Percentiles rank a stretch among this genome's conserved stretches.
phyloP scores from a whole-genome alignment of 257 asterid species.

The Osmanthus fragrans region DNA sequence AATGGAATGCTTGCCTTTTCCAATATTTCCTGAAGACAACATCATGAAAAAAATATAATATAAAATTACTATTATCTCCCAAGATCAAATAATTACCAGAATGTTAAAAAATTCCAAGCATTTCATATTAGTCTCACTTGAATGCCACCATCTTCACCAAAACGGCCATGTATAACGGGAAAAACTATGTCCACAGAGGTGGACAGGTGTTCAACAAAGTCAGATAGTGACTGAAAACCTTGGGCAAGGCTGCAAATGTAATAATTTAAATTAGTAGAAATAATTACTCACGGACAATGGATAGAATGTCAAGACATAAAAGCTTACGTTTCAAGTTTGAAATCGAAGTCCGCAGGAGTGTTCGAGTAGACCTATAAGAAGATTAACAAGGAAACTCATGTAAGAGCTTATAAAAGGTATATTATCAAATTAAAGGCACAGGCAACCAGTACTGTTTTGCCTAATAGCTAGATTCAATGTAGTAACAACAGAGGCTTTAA shows the following conservation, averaged over 20 bases:
- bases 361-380: constrained; percentile 63
- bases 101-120: neutral
- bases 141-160: constrained; percentile 95
- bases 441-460: neutral
- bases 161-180: constrained; percentile 93
- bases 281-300: neutral
- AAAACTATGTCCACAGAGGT: constrained; percentile 77
- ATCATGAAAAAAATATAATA: constrained; percentile 11
- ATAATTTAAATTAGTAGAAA: constrained; percentile 9
- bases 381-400: constrained; percentile 20
- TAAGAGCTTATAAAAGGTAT: neutral
- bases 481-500: neutral
- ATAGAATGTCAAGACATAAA: neutral
- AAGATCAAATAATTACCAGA: constrained; percentile 1
- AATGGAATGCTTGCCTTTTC: constrained; percentile 65
- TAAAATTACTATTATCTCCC: neutral
- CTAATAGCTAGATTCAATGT: neutral
- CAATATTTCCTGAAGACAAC: constrained; percentile 59
- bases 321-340: constrained; percentile 75
- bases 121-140: constrained; percentile 52
- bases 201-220: constrained; percentile 69
- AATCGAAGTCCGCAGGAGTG: constrained; percentile 90
- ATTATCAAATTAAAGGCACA: neutral
- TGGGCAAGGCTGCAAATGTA: constrained; percentile 73
- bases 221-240: constrained; percentile 65